Base-by-base conservation (phyloP, 352 stramenopile genomes). In the Pythium volutum region DNA sequence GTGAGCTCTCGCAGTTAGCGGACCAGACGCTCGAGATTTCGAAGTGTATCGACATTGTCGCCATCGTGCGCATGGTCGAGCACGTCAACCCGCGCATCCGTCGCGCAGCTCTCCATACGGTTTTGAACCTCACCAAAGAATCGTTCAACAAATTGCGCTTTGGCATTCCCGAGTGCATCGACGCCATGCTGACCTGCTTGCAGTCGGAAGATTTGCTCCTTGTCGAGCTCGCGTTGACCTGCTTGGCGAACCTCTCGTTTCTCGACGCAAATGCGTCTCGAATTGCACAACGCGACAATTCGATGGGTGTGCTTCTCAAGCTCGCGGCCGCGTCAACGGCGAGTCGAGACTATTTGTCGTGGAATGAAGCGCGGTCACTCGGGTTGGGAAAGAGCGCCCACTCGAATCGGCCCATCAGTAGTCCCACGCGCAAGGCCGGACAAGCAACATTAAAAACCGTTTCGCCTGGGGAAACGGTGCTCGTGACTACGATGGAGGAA, bases 61-160 rank as follows among this genome's bases (percentile, higher is more conserved):
- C 72, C 0, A 75, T 93, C 20, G 77, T 93, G 7, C 73, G 67
- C 12, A 77, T 93, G 64, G 52, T 90, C 2, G 71, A 78, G 26
- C 77, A 88, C 45, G 45, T 88, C 4, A 91, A 91, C 47, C 51
- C 64, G 22, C 76, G 79, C 16, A 84, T 93, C 34, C 62, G 75
- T 42, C 69, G 77, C 43, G 81, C 84, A 0, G 75, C 77, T 36
- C 58, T 93, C 31, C 59, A 75, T 14, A 77, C 83, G 4, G 67
- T 88, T 3, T 47, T 82, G 2, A 73, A 88, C 62, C 58, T 91
- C 10, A 93, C 81, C 4, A 85, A 84, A 16, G 81, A 91, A 54
- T 88, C 84, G 0, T 90, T 91, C 51, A 91, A 91, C 65, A 91
- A 91, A 57, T 62, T 87, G 5, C 79, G 79, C 11, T 93, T 90